These are phyloP conservation scores for Epichloe sp. DNA, from an alignment of 2,329 filamentous ascomycete species.

Conservation along the genomic window DNA sequence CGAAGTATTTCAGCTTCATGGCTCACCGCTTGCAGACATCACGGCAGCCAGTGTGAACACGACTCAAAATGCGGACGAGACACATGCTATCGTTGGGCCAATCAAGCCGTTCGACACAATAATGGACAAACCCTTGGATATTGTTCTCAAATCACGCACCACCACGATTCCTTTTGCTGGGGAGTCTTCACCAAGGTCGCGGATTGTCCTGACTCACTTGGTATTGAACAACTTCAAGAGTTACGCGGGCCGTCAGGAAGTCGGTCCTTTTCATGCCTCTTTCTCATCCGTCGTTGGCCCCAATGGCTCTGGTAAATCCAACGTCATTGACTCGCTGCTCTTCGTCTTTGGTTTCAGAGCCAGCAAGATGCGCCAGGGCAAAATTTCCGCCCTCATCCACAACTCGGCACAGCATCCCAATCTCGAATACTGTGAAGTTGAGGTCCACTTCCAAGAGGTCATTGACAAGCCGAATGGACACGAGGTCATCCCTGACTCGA, in stretches of 20 bases:
- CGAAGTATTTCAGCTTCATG: conserved; percentile 35
- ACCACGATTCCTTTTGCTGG: conserved; percentile 56
- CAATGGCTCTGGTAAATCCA: conserved; percentile 96
- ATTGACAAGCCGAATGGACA: conserved; percentile 69
- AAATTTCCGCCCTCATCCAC: conserved; percentile 94
- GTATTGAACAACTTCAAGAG: conserved; percentile 97
- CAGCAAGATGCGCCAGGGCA: conserved; percentile 98
- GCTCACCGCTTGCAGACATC: conserved; percentile 58
- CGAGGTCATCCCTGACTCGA: conserved; percentile 69
- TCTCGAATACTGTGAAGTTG: conserved; percentile 83
- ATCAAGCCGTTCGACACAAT: conserved; percentile 65
- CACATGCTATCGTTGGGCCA: conserved; percentile 43
- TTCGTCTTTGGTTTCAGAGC: conserved; percentile 99
- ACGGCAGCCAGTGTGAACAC: conserved; percentile 52
- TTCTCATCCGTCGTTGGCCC: conserved; percentile 97
- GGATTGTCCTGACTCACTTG: conserved; percentile 86
- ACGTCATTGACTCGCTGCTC: conserved; percentile 93
- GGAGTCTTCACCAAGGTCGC: conserved; percentile 62
- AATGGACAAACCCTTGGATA: conserved; percentile 85
- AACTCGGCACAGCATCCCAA: conserved; percentile 83
- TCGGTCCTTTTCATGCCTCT: conserved; percentile 90
- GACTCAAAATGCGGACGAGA: conserved; percentile 13
- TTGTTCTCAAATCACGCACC: conserved; percentile 74
- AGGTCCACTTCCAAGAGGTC: conserved; percentile 92
- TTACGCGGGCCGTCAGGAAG: conserved; percentile 88